These are phyloP conservation scores for Solanum corneliomulleri DNA, from an alignment of 257 asterid species.

Conservation along the genomic window DNA sequence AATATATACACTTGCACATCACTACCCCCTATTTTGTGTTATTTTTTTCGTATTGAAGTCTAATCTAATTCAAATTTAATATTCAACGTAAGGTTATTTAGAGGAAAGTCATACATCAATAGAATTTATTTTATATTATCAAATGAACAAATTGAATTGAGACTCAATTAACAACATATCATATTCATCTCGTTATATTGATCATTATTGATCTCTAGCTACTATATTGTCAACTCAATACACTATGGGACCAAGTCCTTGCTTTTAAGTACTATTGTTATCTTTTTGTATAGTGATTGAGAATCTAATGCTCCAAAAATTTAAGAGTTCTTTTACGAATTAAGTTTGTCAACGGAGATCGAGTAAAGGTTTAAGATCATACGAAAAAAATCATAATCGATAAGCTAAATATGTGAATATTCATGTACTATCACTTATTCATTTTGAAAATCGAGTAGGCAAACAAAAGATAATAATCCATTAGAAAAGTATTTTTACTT, in stretches of 20 bases:
- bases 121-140: too few species aligned
- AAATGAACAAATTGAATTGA: not conserved
- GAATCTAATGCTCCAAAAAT: not conserved
- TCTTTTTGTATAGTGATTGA: not conserved
- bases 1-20: not conserved
- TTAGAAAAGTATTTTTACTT: fast-evolving
- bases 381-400: not conserved
- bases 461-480: fast-evolving
- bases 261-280: not conserved
- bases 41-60: not conserved
- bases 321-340: not conserved
- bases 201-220: not conserved
- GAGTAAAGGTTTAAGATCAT: not conserved
- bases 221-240: not conserved
- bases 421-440: not conserved
- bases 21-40: not conserved
- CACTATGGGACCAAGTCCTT: not conserved
- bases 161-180: not conserved
- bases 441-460: not conserved
- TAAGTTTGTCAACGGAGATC: not conserved
- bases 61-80: too few species aligned
- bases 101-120: too few species aligned
- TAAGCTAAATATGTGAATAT: not conserved
- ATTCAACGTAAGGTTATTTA: not conserved
- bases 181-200: not conserved